Evolutionary conservation across 2,329 filamentous ascomycete genomes (phyloP).

Genomic region (Diaporthe amygdali): DNA sequence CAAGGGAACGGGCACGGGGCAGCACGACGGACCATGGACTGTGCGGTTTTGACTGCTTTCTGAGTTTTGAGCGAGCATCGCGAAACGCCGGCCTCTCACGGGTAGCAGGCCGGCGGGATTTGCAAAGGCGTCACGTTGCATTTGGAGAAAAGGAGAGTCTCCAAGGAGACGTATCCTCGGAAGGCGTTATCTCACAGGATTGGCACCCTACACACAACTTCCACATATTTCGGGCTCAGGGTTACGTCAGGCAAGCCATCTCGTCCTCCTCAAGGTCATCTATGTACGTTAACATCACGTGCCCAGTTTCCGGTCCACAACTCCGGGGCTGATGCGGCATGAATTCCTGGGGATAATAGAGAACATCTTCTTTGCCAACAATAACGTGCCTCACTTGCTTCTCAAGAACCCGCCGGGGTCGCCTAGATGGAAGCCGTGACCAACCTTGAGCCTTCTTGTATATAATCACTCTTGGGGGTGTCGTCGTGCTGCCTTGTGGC

Average conservation of each 20-base stretch:
- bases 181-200: conserved; percentile 25
- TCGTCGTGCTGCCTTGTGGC: conserved; percentile 28
- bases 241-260: conserved; percentile 69
- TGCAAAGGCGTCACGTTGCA: conserved; percentile 32
- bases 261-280: conserved; percentile 66
- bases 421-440: conserved; percentile 27
- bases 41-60: conserved; percentile 24
- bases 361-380: conserved; percentile 23
- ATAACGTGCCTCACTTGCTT: conserved; percentile 18
- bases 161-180: conserved; percentile 24
- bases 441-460: conserved; percentile 41
- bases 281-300: conserved; percentile 69
- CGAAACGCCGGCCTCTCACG: conserved; percentile 25
- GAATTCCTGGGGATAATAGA: conserved; percentile 31
- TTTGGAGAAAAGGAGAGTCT: conserved; percentile 35
- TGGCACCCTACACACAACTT: conserved; percentile 28
- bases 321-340: conserved; percentile 60
- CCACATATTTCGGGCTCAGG: conserved; percentile 42
- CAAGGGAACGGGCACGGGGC: conserved; percentile 25
- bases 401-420: conserved; percentile 15
- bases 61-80: conserved; percentile 31
- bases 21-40: conserved; percentile 25
- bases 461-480: conserved; percentile 38
- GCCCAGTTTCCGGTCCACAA: conserved; percentile 41
- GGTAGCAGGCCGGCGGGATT: conserved; percentile 23